phyloP scores from a whole-genome alignment of 176 grass and related monocot genomes.

The Puccinellia tenuiflora region DNA sequence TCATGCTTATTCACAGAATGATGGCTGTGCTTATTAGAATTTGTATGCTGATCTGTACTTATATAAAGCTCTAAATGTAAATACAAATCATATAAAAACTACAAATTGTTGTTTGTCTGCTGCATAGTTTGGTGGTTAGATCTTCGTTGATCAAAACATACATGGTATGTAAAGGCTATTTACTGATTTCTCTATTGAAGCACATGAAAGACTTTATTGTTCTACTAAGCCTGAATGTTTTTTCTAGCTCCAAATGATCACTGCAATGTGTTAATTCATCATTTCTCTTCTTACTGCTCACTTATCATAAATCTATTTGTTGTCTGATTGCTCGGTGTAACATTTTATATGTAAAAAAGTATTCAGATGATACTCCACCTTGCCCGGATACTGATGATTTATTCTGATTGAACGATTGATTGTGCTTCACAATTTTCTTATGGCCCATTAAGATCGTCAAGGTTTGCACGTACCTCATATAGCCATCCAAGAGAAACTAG shows the following conservation, averaged over 20 bases:
- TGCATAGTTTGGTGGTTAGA: not conserved
- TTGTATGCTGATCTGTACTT: not conserved
- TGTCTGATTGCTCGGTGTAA: not conserved
- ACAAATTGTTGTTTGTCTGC: not conserved
- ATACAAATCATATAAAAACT: not conserved
- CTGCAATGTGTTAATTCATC: not conserved
- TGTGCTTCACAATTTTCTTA: not conserved
- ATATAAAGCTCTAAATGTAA: not conserved
- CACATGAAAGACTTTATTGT: not conserved
- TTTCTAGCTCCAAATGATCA: slow-evolving; percentile 1
- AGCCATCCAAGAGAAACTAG: not conserved
- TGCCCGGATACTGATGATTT: not conserved
- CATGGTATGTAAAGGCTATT: not conserved
- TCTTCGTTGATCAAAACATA: not conserved
- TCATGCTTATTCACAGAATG: not conserved
- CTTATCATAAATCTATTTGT: not conserved
- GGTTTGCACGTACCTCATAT: not conserved
- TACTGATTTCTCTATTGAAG: not conserved
- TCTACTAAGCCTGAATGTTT: not conserved
- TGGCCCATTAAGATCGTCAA: not conserved
- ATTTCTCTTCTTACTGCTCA: not conserved
- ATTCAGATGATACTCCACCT: not conserved
- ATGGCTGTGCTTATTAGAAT: not conserved
- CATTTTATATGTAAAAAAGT: not conserved
- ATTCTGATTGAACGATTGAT: not conserved